Evolutionary conservation across 2,329 filamentous ascomycete genomes (phyloP).

Genomic region (Aspergillus brasiliensis): DNA sequence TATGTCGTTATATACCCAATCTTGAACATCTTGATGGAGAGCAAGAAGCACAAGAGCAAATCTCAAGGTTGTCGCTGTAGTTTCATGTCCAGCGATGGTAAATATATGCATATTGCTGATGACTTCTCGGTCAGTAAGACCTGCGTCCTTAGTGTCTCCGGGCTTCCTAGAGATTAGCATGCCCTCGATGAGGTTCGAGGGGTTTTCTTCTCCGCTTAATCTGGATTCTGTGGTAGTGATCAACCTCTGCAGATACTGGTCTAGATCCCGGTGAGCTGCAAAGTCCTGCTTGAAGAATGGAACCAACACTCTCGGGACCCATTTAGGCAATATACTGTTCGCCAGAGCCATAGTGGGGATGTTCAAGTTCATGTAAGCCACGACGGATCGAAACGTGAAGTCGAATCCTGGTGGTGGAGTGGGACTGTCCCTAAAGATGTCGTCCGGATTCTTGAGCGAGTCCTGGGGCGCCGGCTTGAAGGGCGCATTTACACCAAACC

Average conservation of each 20-base stretch:
- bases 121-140: conserved; percentile 41
- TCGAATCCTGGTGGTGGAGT: conserved; percentile 21
- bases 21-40: conserved; percentile 47
- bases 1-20: conserved; percentile 50
- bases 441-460: conserved; percentile 19
- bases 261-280: conserved; percentile 27
- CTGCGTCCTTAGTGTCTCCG: not conserved
- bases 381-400: conserved; percentile 27
- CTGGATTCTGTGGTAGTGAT: conserved; percentile 29
- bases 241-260: conserved; percentile 20
- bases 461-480: conserved; percentile 19
- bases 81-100: conserved; percentile 57
- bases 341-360: conserved; percentile 19
- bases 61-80: conserved; percentile 50
- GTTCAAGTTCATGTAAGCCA: conserved; percentile 27
- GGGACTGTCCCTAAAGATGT: conserved; percentile 24
- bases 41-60: conserved; percentile 50
- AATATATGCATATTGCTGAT: conserved; percentile 54
- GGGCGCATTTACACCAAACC: conserved; percentile 33
- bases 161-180: conserved; percentile 14
- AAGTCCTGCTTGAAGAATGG: conserved; percentile 37
- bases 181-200: conserved; percentile 19
- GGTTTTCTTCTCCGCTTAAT: conserved; percentile 13
- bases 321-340: conserved; percentile 20
- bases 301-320: conserved; percentile 23